phyloP scores from a whole-genome alignment of 2,329 filamentous ascomycete species.

The Claviceps paspali region DNA sequence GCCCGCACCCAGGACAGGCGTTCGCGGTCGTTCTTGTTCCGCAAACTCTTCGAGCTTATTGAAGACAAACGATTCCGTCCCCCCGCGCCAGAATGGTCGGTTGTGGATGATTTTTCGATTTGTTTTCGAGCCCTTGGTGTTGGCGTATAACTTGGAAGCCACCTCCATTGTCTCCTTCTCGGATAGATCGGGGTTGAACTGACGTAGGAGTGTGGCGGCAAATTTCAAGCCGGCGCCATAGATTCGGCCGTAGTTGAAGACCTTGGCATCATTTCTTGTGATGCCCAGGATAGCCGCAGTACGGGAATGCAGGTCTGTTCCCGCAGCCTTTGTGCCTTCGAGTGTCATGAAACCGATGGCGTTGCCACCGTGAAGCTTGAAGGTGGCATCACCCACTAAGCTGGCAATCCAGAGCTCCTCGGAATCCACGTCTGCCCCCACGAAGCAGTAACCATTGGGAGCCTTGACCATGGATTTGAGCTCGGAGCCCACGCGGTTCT shows the following conservation, averaged over 20 bases:
- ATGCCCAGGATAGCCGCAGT: slow-evolving; percentile 89
- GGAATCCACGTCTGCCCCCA: slow-evolving; percentile 93
- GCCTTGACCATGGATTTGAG: slow-evolving; percentile 94
- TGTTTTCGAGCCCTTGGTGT: slow-evolving; percentile 83
- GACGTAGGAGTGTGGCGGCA: slow-evolving; percentile 72
- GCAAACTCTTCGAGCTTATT: slow-evolving; percentile 97
- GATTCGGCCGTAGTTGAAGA: slow-evolving; percentile 98
- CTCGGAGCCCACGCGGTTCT: slow-evolving; percentile 89
- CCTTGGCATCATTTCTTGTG: slow-evolving; percentile 84
- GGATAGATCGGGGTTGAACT: slow-evolving; percentile 78
- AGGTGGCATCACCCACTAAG: slow-evolving; percentile 84
- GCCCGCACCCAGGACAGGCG: slow-evolving; percentile 81
- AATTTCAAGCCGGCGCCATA: slow-evolving; percentile 97
- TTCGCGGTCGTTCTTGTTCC: slow-evolving; percentile 79
- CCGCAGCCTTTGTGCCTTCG: slow-evolving; percentile 85
- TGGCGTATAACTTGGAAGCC: slow-evolving; percentile 67
- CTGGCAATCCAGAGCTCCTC: slow-evolving; percentile 98
- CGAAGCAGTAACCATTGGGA: slow-evolving; percentile 79
- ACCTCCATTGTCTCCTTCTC: slow-evolving; percentile 64
- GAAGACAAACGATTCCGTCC: slow-evolving; percentile 95
- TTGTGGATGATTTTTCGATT: slow-evolving; percentile 56
- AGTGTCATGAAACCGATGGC: slow-evolving; percentile 98
- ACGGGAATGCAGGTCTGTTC: slow-evolving; percentile 86
- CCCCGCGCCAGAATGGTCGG: slow-evolving; percentile 80
- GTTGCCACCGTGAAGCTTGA: slow-evolving; percentile 89